Conservation (phyloP, 2,329 filamentous ascomycete genomes). For the Penicillium janthinellum region DNA sequence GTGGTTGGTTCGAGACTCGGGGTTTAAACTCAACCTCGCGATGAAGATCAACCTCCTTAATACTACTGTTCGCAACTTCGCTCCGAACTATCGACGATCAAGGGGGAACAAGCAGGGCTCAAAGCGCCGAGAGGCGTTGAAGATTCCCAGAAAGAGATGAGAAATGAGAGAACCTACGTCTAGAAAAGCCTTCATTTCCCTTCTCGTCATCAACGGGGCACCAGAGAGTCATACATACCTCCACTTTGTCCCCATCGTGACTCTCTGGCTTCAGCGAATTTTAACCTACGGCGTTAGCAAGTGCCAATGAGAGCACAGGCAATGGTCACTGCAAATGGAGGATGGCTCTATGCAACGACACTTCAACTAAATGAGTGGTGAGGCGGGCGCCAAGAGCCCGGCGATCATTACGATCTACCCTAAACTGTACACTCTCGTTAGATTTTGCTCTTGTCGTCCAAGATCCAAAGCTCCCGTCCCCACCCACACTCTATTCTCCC, state of each 20-base stretch:
- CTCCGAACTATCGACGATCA: neutral
- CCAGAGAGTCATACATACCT: neutral
- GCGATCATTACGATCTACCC: slow-evolving; percentile 3
- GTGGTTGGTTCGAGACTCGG: neutral
- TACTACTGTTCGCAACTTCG: no score
- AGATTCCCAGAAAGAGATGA: neutral
- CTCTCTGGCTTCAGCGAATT: neutral
- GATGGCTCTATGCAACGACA: neutral
- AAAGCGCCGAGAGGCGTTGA: neutral
- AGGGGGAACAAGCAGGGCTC: neutral
- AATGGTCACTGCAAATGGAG: neutral
- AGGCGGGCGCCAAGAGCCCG: neutral
- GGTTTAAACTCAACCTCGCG: neutral
- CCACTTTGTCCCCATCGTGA: neutral
- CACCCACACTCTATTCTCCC: neutral
- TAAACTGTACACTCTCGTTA: slow-evolving; percentile 2
- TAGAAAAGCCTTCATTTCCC: neutral
- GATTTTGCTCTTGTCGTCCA: slow-evolving; percentile 5
- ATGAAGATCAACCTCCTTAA: neutral
- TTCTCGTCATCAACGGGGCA: neutral
- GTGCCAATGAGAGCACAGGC: neutral
- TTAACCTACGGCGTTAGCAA: neutral
- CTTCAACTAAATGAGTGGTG: no score
- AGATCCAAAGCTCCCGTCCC: neutral
- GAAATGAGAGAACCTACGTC: no score